Evolutionary conservation across 805 yeast genomes (phyloP), one percentile per base, ranked within the genome.

Genomic region (Saccharomycopsis microspora): DNA sequence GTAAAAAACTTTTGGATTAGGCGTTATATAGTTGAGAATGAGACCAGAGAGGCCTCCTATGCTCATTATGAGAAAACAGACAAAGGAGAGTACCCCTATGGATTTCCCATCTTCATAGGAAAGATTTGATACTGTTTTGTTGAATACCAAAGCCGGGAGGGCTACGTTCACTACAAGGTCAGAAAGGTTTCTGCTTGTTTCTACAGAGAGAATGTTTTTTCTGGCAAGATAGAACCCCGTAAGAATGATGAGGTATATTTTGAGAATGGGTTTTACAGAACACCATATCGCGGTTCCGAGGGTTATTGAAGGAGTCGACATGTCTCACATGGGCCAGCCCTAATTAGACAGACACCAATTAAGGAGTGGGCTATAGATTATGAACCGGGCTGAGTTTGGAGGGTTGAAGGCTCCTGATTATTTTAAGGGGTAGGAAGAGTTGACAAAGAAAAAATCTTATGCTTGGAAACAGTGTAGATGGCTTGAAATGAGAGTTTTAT

Each of bases 221-320:
- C 69, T 70, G 1, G 90, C 82, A 10, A 84, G 61, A 29, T 64
- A 60, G 56, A 72, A 80, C 29, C 93, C 94, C n/a, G 80, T 61
- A 10, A 72, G 76, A 3, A 84, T 77, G 57, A 84, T 81, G 60
- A 82, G 63, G 59, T 84, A 84, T 61, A 84, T 80, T 60, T 84
- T 78, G 58, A 83, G 71, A 53, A 84, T 81, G 10, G 93, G 93
- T 63, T 81, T 82, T 31, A 82, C 86, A 1, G 90, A 69, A 5
- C 53, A 47, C 50, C 60, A 52, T 6, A 52, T 47, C 3, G 55
- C 55, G 3, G 57, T 19, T 19, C 19, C 19, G 2, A 19, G 19
- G 19, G 19, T 19, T 19, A 19, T 19, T 19, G 19, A 19, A 19
- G 19, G 19, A 19, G 19, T 19, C 19, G 19, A 19, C 19, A 19